Conservation (phyloP, 768 basidiomycete species). For the Leccinum uliginosum region DNA sequence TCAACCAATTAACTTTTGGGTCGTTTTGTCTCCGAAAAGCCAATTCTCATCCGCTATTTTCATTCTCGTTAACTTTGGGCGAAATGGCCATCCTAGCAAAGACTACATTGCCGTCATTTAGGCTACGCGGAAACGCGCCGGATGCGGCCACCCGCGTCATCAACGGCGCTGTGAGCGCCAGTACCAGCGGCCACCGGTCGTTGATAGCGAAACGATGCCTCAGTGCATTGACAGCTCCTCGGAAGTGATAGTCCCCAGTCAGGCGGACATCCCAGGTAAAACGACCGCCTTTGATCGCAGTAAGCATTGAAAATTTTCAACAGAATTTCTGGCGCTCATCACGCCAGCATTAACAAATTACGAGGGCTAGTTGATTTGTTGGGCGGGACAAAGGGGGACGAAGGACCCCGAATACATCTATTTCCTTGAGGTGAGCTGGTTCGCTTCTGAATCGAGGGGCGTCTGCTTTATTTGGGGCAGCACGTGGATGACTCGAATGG, state of each 20-base stretch:
- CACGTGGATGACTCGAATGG: conserved; percentile 17
- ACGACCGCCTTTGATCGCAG: conserved; percentile 5
- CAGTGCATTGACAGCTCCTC: conserved; percentile 13
- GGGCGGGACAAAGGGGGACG: conserved; percentile 2
- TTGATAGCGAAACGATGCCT: background rate
- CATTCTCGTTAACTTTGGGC: background rate
- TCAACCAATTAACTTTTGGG: conserved; percentile 3
- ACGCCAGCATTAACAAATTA: conserved; percentile 9
- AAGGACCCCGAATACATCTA: conserved; percentile 24
- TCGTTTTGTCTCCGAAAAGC: conserved; percentile 8
- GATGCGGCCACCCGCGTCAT: conserved; percentile 16
- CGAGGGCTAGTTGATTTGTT: conserved; percentile 16
- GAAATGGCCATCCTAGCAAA: background rate
- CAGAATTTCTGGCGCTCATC: conserved; percentile 18
- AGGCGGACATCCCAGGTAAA: conserved; percentile 11
- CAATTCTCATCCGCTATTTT: conserved; percentile 27
- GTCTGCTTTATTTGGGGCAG: background rate
- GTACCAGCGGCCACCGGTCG: conserved; percentile 9
- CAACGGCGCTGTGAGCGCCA: background rate
- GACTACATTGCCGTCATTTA: conserved; percentile 4
- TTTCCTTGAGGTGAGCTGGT: conserved; percentile 17
- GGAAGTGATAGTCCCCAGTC: conserved; percentile 14
- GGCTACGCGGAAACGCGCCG: conserved; percentile 6
- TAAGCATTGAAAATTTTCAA: conserved; percentile 4
- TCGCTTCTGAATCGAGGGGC: conserved; percentile 8